phyloP scores from a whole-genome alignment of 2,329 filamentous ascomycete species.

The Cladosporium austrohemisphaericum region DNA sequence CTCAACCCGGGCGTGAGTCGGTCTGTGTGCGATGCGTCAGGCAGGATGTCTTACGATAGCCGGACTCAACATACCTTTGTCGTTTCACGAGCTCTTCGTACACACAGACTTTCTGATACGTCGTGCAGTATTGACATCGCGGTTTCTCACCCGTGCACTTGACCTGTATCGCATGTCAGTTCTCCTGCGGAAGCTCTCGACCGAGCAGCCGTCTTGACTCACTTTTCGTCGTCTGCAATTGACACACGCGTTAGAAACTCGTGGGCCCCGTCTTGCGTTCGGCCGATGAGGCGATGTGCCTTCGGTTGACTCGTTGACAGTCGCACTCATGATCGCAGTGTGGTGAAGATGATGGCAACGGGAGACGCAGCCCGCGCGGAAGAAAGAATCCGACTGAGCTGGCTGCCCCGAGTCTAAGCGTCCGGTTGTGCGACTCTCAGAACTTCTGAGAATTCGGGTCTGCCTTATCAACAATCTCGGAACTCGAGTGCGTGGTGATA shows the following conservation, averaged over 20 bases:
- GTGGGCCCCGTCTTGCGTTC: constrained; percentile 1
- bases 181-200: neutral
- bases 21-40: too few relatives aligned
- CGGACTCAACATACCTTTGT: neutral
- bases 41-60: too few relatives aligned
- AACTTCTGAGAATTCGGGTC: constrained; percentile 1
- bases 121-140: constrained; percentile 10
- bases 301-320: neutral
- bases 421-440: neutral
- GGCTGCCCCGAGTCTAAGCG: constrained; percentile 3
- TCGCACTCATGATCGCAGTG: neutral
- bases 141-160: constrained; percentile 11
- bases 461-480: constrained; percentile 1
- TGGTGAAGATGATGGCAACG: neutral
- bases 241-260: constrained; percentile 11
- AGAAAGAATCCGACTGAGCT: neutral
- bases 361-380: constrained; percentile 9
- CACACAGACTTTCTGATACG: constrained; percentile 6
- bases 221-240: constrained; percentile 11
- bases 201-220: neutral
- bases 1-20: constrained; percentile 9
- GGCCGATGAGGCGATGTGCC: neutral
- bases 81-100: constrained; percentile 9
- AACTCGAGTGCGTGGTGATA: constrained; percentile 1
- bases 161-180: neutral